Evolutionary conservation across 805 yeast genomes (phyloP), one percentile per base, ranked within the genome.

Genomic region (Barnettozyma vustinii): DNA sequence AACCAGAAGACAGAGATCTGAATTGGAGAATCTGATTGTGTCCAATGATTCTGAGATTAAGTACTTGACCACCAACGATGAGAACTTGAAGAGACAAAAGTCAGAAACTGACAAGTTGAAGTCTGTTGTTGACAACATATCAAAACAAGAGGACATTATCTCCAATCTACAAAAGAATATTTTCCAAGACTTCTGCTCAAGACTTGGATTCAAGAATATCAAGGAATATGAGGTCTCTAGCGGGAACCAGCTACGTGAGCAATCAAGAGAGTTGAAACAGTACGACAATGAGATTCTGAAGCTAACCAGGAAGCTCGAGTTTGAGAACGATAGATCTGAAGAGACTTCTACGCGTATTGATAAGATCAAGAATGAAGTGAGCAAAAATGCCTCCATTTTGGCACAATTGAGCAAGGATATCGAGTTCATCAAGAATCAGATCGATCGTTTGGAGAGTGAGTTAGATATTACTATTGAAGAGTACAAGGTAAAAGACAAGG

Each of bases 191-290:
- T 86, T 90, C 60, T 83, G 91, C 49, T 47, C 60, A 1, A 70
- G 66, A 48, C 66, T 83, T 46, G 80, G 80, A 0, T 79, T 88
- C 56, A 62, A 67, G 8, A 65, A 65, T 52, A 79, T 89, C 37
- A 71, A 74, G 42, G 89, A 84, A 32, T 90, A 85, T 61, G 97
- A 90, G 62, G 70, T 69, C 40, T 70, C 78, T 12, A 86, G 83
- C 47, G 91, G 92, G 6, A 69, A 78, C 5, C 65, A 76, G 4
- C 59, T 77, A 44, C 71, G 86, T 59, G 72, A 72, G 30, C 78
- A 79, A 46, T 72, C 82, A 1, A 80, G 78, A 51, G 88, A 84
- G 59, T 70, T 81, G 41, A 73, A 85, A 1, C 80, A 80, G 53
- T 77, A 77, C 50, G 69, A 78, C 37, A 81, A 80, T 51, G 85